A percentile compares a stretch with the other conserved stretches of the same genome.
phyloP scores from a whole-genome alignment of 192 early-diverging fungal genomes.

The Anaeromyces robustus region DNA sequence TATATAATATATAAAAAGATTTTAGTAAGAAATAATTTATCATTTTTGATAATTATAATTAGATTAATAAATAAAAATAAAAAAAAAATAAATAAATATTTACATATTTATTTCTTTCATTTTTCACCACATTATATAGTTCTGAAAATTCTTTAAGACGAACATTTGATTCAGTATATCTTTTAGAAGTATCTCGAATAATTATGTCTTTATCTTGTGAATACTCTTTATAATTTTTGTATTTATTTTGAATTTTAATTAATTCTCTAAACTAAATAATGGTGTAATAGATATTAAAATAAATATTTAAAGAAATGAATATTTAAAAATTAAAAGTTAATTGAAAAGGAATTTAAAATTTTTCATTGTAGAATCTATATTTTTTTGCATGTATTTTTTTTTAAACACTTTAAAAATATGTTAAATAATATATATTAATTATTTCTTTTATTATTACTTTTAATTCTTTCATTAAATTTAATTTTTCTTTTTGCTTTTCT shows the following conservation, averaged over 20 bases:
- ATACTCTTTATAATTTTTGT: conserved; percentile 26
- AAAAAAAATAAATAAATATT: conserved; percentile 2
- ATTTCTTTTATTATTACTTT: conserved; percentile 11
- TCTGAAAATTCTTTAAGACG: conserved; percentile 34
- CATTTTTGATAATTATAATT: too few species aligned
- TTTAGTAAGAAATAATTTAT: too few species aligned
- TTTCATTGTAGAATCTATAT: too few species aligned
- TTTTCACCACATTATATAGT: conserved; percentile 42
- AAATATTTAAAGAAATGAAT: neutral
- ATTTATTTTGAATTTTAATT: conserved; percentile 26
- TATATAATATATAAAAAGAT: too few species aligned
- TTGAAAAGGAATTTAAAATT: too few species aligned
- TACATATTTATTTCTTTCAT: conserved; percentile 49
- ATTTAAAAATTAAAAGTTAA: too few species aligned
- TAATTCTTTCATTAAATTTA: conserved; percentile 29
- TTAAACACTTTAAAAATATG: too few species aligned
- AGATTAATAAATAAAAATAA: neutral
- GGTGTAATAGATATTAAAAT: neutral
- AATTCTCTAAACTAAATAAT: conserved; percentile 23
- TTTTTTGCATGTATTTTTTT: too few species aligned
- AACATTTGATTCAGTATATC: conserved; percentile 24
- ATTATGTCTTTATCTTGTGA: conserved; percentile 26
- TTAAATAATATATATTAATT: neutral
- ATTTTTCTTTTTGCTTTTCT: conserved; percentile 14
- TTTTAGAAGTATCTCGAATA: conserved; percentile 26